A percentile compares a stretch with the other conserved stretches of the same genome.
Evolutionary conservation across 805 yeast species (phyloP).

Genomic region (Ogataea methylovora): DNA sequence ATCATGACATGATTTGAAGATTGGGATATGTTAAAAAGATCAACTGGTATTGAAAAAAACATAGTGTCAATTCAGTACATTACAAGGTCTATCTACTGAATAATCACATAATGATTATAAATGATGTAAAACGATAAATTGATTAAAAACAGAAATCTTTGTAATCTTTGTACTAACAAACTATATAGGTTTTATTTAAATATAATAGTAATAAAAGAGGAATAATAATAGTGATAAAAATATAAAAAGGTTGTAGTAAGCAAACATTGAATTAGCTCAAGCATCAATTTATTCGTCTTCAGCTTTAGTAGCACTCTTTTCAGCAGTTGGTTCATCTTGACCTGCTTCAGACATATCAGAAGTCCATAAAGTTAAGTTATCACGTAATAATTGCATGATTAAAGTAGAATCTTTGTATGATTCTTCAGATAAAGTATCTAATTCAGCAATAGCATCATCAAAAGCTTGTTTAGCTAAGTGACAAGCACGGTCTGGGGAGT

Average conservation of each 20-base stretch:
- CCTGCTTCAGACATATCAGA: conserved; percentile 84
- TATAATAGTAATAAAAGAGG: no score
- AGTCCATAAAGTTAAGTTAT: conserved; percentile 97
- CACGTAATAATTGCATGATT: conserved; percentile 98
- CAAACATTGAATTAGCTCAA: neutral
- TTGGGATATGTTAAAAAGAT: no score
- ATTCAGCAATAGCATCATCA: conserved; percentile 98
- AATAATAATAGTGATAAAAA: conserved; percentile 1
- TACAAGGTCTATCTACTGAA: no score
- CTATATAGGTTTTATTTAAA: no score
- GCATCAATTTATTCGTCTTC: conserved; percentile 19
- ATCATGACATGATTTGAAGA: no score
- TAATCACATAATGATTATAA: no score
- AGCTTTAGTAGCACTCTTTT: conserved; percentile 11
- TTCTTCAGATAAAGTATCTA: conserved; percentile 95
- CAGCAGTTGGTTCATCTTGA: conserved; percentile 41
- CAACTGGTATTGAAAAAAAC: no score
- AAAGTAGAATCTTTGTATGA: conserved; percentile 97
- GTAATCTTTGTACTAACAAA: no score
- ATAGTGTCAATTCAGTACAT: no score
- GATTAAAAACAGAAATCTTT: no score
- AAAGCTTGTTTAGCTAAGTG: conserved; percentile 98
- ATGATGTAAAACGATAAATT: no score
- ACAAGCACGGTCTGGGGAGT: conserved; percentile 98
- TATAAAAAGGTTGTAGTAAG: conserved; percentile 1